Conservation (phyloP, 257 asterid genomes). For the Salvia hispanica region DNA sequence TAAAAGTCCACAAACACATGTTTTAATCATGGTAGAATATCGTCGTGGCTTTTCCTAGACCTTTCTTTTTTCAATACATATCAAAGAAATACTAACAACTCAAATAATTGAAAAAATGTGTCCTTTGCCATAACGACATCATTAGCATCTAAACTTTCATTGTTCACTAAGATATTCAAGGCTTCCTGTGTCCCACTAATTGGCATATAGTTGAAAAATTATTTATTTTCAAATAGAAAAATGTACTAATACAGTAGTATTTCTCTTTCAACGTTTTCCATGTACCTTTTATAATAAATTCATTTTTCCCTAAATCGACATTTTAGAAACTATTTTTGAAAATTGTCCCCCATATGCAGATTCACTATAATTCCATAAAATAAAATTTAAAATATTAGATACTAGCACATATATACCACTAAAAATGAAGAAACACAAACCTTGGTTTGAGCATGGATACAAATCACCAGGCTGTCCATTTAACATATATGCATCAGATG, state of each 20-base stretch:
- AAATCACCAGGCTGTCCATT: conserved; percentile 71
- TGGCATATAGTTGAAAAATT: background rate
- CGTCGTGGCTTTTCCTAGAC: background rate
- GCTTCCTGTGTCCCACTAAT: background rate
- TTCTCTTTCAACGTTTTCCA: background rate
- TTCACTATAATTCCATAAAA: too few relatives aligned
- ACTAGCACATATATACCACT: too few relatives aligned
- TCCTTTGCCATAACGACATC: background rate
- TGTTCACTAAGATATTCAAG: background rate
- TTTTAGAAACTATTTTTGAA: background rate
- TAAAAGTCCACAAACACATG: background rate
- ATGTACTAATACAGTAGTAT: background rate
- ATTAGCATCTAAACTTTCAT: background rate
- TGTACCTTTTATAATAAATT: background rate
- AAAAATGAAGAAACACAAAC: conserved; percentile 21
- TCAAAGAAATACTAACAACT: background rate
- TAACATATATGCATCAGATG: conserved; percentile 58
- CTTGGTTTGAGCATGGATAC: conserved; percentile 54
- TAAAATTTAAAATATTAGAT: too few relatives aligned
- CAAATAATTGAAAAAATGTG: background rate
- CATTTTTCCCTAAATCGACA: conserved; percentile 2
- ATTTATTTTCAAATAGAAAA: background rate
- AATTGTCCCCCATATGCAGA: background rate
- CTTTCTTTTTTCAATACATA: background rate
- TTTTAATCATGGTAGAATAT: background rate